Evolutionary conservation across 2,329 filamentous ascomycete species (phyloP), one percentile per base, ranked within the genome.

Genomic region (Colletotrichum godetiae): DNA sequence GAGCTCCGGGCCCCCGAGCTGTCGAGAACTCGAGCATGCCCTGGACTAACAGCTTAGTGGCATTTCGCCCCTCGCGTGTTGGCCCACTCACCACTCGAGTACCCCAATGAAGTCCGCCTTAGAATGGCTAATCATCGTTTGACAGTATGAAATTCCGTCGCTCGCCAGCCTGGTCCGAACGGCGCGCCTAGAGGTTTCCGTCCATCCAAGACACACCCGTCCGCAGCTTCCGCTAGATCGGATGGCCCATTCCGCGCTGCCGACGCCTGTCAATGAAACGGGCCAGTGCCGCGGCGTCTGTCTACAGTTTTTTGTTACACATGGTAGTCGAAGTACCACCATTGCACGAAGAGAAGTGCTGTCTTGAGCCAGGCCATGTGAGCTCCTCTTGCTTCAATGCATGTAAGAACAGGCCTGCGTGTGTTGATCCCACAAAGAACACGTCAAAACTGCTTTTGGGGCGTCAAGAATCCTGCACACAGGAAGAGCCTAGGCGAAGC

Each of bases 361-460:
- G 37, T n/a, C 46, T 70, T 62, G 7, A 27, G 35, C 13, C 15
- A 55, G 58, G 8, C 33, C 22, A 57, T 68, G 31, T 22, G 24
- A 35, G n/a, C 53, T 24, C 8, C 42, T 10, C 42, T 55, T 46
- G 15, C 33, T 31, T 12, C 19, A 57, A 59, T 37, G 70, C 67
- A 61, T 56, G 67, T 60, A 31, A 60, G 46, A 64, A 59, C 2
- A 13, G 10, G 31, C n/a, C 2, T 13, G 19, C 22, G 4, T 59
- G 33, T 42, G 49, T 59, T 72, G 37, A 57, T 24, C 46, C 27
- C 29, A 35, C 53, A 46, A 60, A 49, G 46, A 56, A 73, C 66
- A 37, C 60, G 70, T 60, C 70, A 73, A 68, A 56, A 53, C 53
- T 42, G 52, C 35, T 15, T 57, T n/a, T 15, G 67, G 64, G 37